phyloP scores from a whole-genome alignment of 805 yeast species.

The Ogataea glucozyma region DNA sequence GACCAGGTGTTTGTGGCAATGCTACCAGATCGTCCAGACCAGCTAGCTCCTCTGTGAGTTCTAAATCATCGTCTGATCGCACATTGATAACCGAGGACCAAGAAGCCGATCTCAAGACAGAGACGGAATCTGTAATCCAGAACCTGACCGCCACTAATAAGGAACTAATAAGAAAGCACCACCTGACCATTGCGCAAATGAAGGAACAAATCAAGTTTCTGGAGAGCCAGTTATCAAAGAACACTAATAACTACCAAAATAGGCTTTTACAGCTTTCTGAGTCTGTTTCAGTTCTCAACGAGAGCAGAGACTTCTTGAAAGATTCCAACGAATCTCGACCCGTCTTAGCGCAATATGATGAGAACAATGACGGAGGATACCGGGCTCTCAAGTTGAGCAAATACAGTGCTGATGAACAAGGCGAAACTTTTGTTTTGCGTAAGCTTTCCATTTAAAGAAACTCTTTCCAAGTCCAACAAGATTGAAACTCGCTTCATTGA shows the following conservation, averaged over 20 bases:
- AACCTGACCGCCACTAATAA: constrained; percentile 11
- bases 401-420: constrained; percentile 11
- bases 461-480: not conserved
- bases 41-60: constrained; percentile 13
- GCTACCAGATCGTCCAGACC: not conserved
- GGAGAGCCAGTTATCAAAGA: constrained; percentile 19
- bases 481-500: not conserved
- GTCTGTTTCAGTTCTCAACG: constrained; percentile 24
- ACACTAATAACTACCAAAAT: constrained; percentile 17
- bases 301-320: constrained; percentile 22
- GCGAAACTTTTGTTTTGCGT: constrained; percentile 22
- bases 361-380: not conserved
- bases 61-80: constrained; percentile 14
- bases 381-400: constrained; percentile 11
- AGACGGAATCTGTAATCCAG: constrained; percentile 9
- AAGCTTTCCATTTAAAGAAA: constrained; percentile 15
- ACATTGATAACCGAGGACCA: constrained; percentile 14
- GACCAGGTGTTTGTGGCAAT: constrained; percentile 2
- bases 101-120: not conserved
- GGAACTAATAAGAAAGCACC: constrained; percentile 8
- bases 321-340: not conserved
- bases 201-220: constrained; percentile 16
- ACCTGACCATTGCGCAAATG: constrained; percentile 7
- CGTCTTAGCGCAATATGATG: not conserved
- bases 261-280: constrained; percentile 22